phyloP scores from a whole-genome alignment of 2,329 filamentous ascomycete genomes.

The Penicillium sp. region DNA sequence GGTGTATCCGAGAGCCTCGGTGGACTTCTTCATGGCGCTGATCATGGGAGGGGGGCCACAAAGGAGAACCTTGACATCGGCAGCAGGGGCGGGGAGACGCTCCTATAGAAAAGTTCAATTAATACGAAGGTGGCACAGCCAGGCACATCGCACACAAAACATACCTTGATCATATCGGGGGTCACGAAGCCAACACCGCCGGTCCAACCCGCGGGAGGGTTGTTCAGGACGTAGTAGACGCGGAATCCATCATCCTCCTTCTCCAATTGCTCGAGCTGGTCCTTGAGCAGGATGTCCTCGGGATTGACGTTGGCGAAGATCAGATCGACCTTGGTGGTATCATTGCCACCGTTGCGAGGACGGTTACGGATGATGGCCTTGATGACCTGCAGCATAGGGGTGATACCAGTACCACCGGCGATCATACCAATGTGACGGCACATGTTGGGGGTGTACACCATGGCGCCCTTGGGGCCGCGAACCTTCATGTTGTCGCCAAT shows the following conservation, averaged over 20 bases:
- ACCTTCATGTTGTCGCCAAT: conserved; percentile 88
- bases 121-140: not conserved
- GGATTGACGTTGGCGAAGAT: conserved; percentile 96
- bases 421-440: conserved; percentile 97
- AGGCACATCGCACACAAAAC: conserved; percentile 24
- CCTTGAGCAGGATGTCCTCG: conserved; percentile 89
- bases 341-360: conserved; percentile 62
- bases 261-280: conserved; percentile 80
- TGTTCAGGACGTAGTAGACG: conserved; percentile 94
- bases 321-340: conserved; percentile 85
- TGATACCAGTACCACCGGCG: conserved; percentile 94
- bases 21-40: conserved; percentile 92
- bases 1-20: conserved; percentile 82
- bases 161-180: conserved; percentile 86
- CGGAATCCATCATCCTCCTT: conserved; percentile 77
- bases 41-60: conserved; percentile 98
- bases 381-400: conserved; percentile 95
- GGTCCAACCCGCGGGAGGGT: conserved; percentile 85
- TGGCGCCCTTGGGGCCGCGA: conserved; percentile 92
- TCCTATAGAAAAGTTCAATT: conserved; percentile 30
- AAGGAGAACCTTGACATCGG: conserved; percentile 88
- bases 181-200: conserved; percentile 95
- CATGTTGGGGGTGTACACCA: conserved; percentile 97
- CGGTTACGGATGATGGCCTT: conserved; percentile 84
- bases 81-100: conserved; percentile 72